Conservation (phyloP, 2,329 filamentous ascomycete species). For the Talaromyces sp. region DNA sequence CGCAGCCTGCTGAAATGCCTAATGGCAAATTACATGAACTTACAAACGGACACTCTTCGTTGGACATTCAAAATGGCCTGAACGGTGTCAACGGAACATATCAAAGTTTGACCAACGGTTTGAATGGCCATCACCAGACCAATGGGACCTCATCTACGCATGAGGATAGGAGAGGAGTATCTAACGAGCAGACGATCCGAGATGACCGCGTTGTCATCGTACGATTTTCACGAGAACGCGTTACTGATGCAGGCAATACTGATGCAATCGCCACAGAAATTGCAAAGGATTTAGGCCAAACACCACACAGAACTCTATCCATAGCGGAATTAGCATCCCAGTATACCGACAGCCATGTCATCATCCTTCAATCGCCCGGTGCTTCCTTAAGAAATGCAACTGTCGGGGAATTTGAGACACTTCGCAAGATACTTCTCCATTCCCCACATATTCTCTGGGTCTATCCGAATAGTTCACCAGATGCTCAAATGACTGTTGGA, state of each 20-base stretch:
- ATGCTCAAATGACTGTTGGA: constrained; percentile 30
- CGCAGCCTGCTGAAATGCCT: not conserved
- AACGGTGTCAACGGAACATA: not conserved
- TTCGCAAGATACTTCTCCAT: constrained; percentile 23
- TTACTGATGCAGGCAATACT: not conserved
- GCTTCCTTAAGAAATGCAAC: not conserved
- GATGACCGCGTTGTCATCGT: not conserved
- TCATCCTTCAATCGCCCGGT: constrained; percentile 9
- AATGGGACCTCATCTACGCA: not conserved
- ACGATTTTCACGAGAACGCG: not conserved
- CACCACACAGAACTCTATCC: not conserved
- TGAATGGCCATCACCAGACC: not conserved
- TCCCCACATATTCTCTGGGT: constrained; percentile 24
- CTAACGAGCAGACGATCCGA: not conserved
- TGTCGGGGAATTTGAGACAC: not conserved
- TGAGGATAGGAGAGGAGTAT: not conserved
- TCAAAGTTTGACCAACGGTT: not conserved
- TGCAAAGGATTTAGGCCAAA: not conserved
- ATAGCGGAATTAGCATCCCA: not conserved
- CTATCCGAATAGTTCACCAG: constrained; percentile 23
- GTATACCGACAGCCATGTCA: not conserved
- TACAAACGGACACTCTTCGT: not conserved
- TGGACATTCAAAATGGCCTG: not conserved
- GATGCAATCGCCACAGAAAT: not conserved
- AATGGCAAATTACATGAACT: not conserved